phyloP scores from a whole-genome alignment of 495 filamentous ascomycete genomes.

The Aspergillus kassunensis region DNA sequence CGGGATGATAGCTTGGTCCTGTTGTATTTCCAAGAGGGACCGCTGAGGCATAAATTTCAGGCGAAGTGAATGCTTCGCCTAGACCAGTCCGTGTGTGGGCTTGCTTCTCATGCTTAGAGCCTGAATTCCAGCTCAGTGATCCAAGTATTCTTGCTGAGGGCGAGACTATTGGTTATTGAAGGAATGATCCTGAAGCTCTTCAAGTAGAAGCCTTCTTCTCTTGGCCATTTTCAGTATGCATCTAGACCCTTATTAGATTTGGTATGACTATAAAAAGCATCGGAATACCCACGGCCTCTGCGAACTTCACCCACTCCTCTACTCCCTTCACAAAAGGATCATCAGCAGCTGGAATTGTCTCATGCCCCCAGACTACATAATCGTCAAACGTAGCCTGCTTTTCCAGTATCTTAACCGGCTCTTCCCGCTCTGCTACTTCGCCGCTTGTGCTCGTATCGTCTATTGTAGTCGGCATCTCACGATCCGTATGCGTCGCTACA shows the following conservation, averaged over 20 bases:
- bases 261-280: neutral
- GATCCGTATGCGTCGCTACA: conserved; percentile 37
- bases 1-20: neutral
- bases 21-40: neutral
- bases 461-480: conserved; percentile 20
- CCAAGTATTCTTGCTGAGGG: neutral
- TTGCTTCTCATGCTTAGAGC: neutral
- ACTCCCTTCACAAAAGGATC: conserved; percentile 66
- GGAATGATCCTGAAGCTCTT: neutral
- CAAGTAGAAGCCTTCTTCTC: conserved; percentile 16
- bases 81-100: neutral
- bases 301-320: conserved; percentile 81
- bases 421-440: conserved; percentile 33
- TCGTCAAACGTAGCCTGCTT: conserved; percentile 68
- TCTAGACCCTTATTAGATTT: conserved; percentile 21
- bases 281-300: conserved; percentile 51
- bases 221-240: conserved; percentile 24
- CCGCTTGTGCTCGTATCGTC: conserved; percentile 35
- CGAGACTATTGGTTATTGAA: neutral
- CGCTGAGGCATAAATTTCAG: too few species aligned
- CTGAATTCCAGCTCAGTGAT: neutral
- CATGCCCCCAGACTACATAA: conserved; percentile 81
- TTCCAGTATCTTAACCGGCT: conserved; percentile 57
- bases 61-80: too few species aligned
- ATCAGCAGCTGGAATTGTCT: conserved; percentile 61